phyloP scores from a whole-genome alignment of 257 asterid species.

The Verbena officinalis region DNA sequence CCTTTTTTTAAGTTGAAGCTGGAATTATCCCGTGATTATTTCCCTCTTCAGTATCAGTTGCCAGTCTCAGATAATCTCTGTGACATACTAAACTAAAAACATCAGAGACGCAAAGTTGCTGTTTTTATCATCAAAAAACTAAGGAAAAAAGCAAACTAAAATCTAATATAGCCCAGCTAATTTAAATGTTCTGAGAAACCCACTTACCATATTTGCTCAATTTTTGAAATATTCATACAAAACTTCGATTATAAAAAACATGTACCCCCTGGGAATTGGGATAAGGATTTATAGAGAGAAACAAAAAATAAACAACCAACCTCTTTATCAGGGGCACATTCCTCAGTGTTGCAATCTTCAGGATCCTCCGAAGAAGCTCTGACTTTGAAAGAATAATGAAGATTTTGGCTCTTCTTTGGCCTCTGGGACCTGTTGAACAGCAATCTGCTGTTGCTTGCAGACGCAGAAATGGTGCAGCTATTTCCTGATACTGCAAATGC shows the following conservation, averaged over 20 bases:
- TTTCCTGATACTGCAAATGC: conserved; percentile 50
- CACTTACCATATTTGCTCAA: neutral
- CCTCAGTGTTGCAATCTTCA: conserved; percentile 79
- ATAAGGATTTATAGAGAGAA: neutral
- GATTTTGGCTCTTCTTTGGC: conserved; percentile 39
- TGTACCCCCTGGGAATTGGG: neutral
- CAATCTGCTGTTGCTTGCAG: conserved; percentile 42
- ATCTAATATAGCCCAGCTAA: neutral
- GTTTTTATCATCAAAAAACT: neutral
- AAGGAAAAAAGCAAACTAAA: neutral
- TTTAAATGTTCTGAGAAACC: neutral
- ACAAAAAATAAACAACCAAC: conserved; percentile 33
- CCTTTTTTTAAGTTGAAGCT: too few relatives aligned
- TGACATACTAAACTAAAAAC: neutral
- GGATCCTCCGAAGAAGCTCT: conserved; percentile 58
- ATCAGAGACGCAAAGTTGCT: neutral
- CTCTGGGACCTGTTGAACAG: conserved; percentile 32
- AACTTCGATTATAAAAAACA: neutral
- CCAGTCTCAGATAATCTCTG: too few relatives aligned
- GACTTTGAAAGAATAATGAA: conserved; percentile 31
- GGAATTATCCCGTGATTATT: too few relatives aligned
- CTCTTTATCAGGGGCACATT: conserved; percentile 98
- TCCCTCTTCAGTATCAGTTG: too few relatives aligned
- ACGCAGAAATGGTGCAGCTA: conserved; percentile 42
- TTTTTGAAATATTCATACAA: neutral